phyloP scores from a whole-genome alignment of 305 asterid species.

The Plantago coronopus region DNA sequence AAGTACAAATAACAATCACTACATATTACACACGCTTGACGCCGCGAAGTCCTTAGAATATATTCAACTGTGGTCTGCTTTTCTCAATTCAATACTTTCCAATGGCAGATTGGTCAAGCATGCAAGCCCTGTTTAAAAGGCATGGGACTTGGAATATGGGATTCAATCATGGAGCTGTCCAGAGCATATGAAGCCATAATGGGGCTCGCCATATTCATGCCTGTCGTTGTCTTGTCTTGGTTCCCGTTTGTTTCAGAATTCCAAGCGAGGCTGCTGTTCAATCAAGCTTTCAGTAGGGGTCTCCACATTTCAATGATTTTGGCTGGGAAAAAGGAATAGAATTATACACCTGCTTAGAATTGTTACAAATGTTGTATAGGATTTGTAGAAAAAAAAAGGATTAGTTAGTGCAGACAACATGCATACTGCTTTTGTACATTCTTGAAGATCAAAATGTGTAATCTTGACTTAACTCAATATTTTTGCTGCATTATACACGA shows the following conservation, averaged over 20 bases:
- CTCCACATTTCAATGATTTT: constrained; percentile 99
- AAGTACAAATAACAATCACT: constrained; percentile 17
- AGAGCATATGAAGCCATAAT: constrained; percentile 84
- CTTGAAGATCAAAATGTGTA: background rate
- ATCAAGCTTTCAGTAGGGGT: constrained; percentile 96
- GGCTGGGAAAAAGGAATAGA: constrained; percentile 69
- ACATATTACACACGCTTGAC: background rate
- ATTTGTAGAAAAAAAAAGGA: background rate
- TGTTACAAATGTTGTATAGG: constrained; percentile 1
- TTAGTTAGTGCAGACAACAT: constrained; percentile 3
- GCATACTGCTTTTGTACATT: constrained; percentile 4
- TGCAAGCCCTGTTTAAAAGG: constrained; percentile 63
- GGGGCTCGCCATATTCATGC: constrained; percentile 81
- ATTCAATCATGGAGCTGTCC: constrained; percentile 86
- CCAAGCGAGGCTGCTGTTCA: constrained; percentile 86
- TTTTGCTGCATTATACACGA: too few relatives aligned
- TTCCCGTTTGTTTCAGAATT: constrained; percentile 93
- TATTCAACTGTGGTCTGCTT: background rate
- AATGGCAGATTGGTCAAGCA: constrained; percentile 75
- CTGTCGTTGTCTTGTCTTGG: constrained; percentile 84
- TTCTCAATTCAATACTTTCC: background rate
- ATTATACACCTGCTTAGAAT: constrained; percentile 26
- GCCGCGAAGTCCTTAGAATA: background rate
- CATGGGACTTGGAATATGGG: constrained; percentile 71
- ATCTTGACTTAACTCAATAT: background rate